These are phyloP conservation scores for Fusarium dlaminii DNA, from an alignment of 2,329 filamentous ascomycete species.

Conservation along the genomic window DNA sequence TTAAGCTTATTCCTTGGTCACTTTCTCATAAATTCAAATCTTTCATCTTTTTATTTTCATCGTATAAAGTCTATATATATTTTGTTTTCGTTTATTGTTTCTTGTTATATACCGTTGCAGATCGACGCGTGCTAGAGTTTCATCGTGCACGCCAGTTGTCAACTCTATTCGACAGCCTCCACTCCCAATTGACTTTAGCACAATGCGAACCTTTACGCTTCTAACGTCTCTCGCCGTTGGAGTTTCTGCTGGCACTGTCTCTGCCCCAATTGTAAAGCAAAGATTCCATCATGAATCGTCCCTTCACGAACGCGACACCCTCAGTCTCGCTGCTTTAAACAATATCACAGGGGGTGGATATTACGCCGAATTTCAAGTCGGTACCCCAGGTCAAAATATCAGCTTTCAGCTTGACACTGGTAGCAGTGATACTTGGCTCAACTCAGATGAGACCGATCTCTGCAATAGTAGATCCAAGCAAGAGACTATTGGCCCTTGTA, in stretches of 20 bases:
- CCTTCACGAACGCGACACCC: conserved; percentile 41
- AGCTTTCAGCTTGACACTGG: conserved; percentile 69
- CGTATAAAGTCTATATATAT: not conserved
- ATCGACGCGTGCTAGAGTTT: not conserved
- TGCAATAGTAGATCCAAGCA: conserved; percentile 60
- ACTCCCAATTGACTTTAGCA: not conserved
- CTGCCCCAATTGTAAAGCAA: conserved; percentile 32
- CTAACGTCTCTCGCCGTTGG: conserved; percentile 28
- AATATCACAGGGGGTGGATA: conserved; percentile 65
- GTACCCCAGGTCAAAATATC: conserved; percentile 65
- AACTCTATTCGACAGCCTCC: not conserved
- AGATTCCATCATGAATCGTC: conserved; percentile 12
- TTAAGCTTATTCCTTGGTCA: not conserved
- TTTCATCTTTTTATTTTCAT: not conserved
- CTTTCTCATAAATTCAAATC: too few species aligned
- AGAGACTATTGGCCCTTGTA: conserved; percentile 44
- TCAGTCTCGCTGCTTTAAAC: conserved; percentile 57
- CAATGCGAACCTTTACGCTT: conserved; percentile 33
- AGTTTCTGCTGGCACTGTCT: conserved; percentile 40
- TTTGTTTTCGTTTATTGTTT: not conserved
- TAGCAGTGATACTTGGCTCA: conserved; percentile 70
- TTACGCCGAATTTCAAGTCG: conserved; percentile 65
- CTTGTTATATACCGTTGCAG: not conserved
- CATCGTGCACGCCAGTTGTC: not conserved
- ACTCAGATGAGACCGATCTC: conserved; percentile 66